Evolutionary conservation across 2,329 filamentous ascomycete genomes (phyloP).

Genomic region (Trichoderma sp.): DNA sequence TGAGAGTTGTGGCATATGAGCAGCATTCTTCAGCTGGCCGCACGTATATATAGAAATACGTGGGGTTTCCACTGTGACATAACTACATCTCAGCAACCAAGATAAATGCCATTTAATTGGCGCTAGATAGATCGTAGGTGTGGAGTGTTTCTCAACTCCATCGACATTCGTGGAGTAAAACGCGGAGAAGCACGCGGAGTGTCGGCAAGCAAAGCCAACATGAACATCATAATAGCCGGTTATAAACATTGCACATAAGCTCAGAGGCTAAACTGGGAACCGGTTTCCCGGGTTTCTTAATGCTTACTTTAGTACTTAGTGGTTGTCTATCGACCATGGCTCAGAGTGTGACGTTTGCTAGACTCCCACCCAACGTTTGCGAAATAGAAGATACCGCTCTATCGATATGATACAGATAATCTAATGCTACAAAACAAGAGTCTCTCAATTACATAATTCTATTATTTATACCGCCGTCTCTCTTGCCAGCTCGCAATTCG

Average conservation of each 20-base stretch:
- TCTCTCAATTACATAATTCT: not conserved
- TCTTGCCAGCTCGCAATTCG: not conserved
- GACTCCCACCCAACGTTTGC: not conserved
- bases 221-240: not conserved
- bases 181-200: not conserved
- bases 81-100: not conserved
- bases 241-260: not conserved
- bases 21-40: not conserved
- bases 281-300: not conserved
- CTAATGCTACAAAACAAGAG: not conserved
- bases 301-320: not conserved
- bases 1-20: not conserved
- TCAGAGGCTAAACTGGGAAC: not conserved
- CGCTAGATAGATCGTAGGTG: not conserved
- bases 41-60: not conserved
- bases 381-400: not conserved
- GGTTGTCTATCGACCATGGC: not conserved
- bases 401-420: not conserved
- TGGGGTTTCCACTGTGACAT: not conserved
- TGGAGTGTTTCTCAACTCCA: not conserved
- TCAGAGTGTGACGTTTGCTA: not conserved
- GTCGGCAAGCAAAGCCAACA: not conserved
- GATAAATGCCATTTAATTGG: not conserved
- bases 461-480: not conserved
- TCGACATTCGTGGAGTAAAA: not conserved